Conservation (phyloP, 371 early-diverging fungal genomes). For the Actinomortierella ambigua region DNA sequence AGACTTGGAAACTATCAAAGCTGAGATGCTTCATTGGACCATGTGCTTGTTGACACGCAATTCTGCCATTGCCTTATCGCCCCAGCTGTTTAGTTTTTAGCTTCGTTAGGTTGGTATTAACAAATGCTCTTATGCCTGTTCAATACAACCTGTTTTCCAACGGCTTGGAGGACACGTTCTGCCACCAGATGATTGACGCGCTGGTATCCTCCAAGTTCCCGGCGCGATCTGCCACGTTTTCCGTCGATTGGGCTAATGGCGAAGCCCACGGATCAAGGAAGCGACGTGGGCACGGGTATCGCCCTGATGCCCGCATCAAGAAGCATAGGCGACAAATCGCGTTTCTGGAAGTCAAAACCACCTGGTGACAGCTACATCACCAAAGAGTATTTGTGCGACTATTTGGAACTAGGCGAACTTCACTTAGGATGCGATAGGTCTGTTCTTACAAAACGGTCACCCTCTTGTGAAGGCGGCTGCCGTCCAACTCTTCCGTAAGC, state of each 20-base stretch:
- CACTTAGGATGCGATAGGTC: constrained; percentile 6
- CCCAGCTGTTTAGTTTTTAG: too few relatives aligned
- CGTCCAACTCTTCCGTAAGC: constrained; percentile 16
- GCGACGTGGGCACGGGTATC: constrained; percentile 14
- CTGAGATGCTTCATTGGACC: constrained; percentile 3
- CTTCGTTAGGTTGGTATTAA: too few relatives aligned
- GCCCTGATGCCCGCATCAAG: constrained; percentile 6
- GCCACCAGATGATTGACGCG: constrained; percentile 12
- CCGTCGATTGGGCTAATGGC: constrained; percentile 16
- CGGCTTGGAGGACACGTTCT: constrained; percentile 17
- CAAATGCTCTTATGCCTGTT: too few relatives aligned
- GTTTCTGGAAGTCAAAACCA: constrained; percentile 12
- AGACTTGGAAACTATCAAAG: constrained; percentile 18
- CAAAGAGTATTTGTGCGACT: constrained; percentile 11
- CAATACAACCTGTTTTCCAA: neutral
- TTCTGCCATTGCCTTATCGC: constrained; percentile 8
- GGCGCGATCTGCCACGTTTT: constrained; percentile 4
- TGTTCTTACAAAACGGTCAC: constrained; percentile 13
- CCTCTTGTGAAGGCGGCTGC: constrained; percentile 9
- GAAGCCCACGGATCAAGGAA: constrained; percentile 12
- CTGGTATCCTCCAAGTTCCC: constrained; percentile 8
- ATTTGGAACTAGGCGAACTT: constrained; percentile 13
- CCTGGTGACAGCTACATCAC: constrained; percentile 9
- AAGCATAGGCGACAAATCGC: constrained; percentile 7
- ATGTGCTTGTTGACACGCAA: constrained; percentile 16